Base-by-base conservation (phyloP, 306 rosid species). In the Glycine latifolia region DNA sequence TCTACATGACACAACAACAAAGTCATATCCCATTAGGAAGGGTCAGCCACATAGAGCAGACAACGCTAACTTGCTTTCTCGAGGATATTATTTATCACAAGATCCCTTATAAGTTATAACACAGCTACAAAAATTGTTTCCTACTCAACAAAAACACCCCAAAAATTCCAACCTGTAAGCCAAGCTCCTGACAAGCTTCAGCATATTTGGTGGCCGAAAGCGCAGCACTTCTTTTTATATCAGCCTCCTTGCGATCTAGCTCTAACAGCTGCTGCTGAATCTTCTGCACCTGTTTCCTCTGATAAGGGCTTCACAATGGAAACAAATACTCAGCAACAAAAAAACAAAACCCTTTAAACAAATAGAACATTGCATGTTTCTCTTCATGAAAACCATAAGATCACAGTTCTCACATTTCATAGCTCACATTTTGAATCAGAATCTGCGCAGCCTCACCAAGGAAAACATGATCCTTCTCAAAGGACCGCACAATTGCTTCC, bases 161-260 rank as follows among this genome's bases (percentile, higher is more conserved):
- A 48, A 7, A 67, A 76, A 80, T 44, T 53, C 81, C 80, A 55
- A 95, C 98, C 98, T 95, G 92, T 86, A 95, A 88, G 33, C 98
- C 95, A 82, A 94, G 98, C 89, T 95, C 97, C 86, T 91, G 98
- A 78, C 99, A 95, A 84, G 99, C 98, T 90, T 95, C 99, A 35
- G 71, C 87, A 75, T 93, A 95, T 84, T 87, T 95, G 56, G 86
- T 81, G 33, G 94, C 98, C 9, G 96, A 95, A 43, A 91, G 87
- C 52, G 96, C 88, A 8, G 97, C 92, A 71, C 84, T 91, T 89
- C 98, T 89, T 90, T 91, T 93, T 75, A 89, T 86, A 87, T 95
- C 99, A 83, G 92, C 85, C 86, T 95, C 99, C 86, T 93, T 95
- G 68, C 97, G 99, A 73, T 95, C 99, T 46, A 95, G 85, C 70